phyloP scores from a whole-genome alignment of 2,329 filamentous ascomycete species.

The Endocalyx cinctus region DNA sequence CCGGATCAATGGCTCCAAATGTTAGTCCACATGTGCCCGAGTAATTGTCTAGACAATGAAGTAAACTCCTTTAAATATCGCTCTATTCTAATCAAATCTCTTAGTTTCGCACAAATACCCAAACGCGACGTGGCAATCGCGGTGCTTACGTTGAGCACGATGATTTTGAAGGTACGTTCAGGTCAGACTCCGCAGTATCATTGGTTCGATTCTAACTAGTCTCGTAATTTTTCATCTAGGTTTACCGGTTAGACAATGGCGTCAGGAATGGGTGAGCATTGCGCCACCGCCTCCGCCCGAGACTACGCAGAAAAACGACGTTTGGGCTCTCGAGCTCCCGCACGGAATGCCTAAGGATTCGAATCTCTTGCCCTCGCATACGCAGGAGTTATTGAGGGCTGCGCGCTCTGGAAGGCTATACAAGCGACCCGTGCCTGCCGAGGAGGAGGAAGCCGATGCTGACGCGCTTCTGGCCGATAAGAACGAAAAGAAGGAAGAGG shows the following conservation, averaged over 20 bases:
- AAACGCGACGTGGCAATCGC: conserved; percentile 55
- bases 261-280: conserved; percentile 64
- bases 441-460: conserved; percentile 54
- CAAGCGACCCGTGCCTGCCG: conserved; percentile 61
- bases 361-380: conserved; percentile 70
- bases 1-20: conserved; percentile 22
- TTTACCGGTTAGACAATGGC: conserved; percentile 87
- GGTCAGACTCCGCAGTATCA: neutral
- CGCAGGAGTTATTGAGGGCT: conserved; percentile 75
- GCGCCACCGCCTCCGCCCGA: conserved; percentile 63
- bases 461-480: conserved; percentile 45
- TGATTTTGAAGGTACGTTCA: conserved; percentile 51
- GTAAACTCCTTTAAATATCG: neutral
- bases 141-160: conserved; percentile 55
- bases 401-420: conserved; percentile 73
- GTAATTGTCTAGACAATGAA: too few relatives aligned
- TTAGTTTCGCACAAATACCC: conserved; percentile 25
- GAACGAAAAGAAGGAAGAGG: conserved; percentile 59
- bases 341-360: conserved; percentile 82
- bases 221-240: conserved; percentile 40
- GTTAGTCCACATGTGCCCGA: conserved; percentile 14
- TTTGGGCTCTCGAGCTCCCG: conserved; percentile 72
- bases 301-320: conserved; percentile 56
- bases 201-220: neutral
- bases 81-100: conserved; percentile 4